Percentiles rank a stretch among this genome's conserved stretches.
phyloP scores from a whole-genome alignment of 73 alveolate genomes.

The Paramecium pentaurelia region DNA sequence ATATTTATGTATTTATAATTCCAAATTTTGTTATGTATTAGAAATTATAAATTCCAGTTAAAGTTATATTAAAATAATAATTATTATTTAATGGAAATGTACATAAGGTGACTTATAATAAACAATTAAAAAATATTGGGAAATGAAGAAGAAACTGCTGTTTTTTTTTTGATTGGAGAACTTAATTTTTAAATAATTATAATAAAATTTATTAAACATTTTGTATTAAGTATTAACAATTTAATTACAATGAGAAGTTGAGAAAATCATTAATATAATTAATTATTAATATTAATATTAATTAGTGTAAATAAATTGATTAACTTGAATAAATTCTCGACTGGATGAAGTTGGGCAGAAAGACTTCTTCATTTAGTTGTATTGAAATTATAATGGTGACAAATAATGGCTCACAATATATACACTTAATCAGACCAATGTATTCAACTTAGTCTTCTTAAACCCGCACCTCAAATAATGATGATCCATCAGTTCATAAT shows the following conservation, averaged over 20 bases:
- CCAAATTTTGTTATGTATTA: not conserved
- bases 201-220: not conserved
- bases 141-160: not conserved
- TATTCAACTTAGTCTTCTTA: not conserved
- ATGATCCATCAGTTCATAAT: not conserved
- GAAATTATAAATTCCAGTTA: too few species aligned
- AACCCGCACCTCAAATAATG: not conserved
- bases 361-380: not conserved
- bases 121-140: not conserved
- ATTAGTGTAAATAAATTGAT: not conserved
- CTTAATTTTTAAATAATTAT: not conserved
- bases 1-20: not conserved
- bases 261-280: not conserved
- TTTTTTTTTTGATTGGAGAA: not conserved
- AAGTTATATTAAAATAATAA: not conserved
- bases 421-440: not conserved
- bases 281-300: not conserved
- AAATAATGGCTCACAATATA: not conserved
- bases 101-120: too few species aligned
- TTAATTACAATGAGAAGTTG: not conserved
- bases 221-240: not conserved
- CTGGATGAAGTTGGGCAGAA: not conserved
- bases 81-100: not conserved
- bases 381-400: not conserved
- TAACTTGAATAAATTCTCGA: not conserved